Evolutionary conservation across 352 stramenopile genomes (phyloP).

Genomic region (Phytopythium chamaehyphon): DNA sequence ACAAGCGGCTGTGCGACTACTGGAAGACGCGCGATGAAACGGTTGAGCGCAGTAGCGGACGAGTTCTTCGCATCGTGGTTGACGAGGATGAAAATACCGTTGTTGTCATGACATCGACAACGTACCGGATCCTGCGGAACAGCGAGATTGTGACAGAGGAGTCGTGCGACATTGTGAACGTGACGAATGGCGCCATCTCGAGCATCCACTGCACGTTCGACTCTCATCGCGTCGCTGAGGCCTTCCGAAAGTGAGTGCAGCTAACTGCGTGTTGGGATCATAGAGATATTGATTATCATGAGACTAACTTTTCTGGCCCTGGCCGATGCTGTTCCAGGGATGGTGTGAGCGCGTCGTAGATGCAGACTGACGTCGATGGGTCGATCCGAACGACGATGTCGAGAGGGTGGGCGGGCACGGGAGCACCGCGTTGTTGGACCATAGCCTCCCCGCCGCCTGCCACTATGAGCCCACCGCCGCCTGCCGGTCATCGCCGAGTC

Average conservation of each 20-base stretch:
- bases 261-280: background rate
- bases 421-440: background rate
- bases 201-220: conserved; percentile 89
- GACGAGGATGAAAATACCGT: conserved; percentile 84
- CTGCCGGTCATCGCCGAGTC: too few relatives aligned
- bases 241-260: conserved; percentile 77
- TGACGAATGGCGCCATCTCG: conserved; percentile 66
- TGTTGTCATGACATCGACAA: conserved; percentile 88
- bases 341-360: conserved; percentile 72
- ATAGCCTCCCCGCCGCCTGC: conserved; percentile 1
- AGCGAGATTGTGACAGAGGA: conserved; percentile 84
- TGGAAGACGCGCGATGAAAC: conserved; percentile 88
- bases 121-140: conserved; percentile 84
- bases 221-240: conserved; percentile 77
- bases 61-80: conserved; percentile 76
- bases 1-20: conserved; percentile 85
- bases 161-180: conserved; percentile 81
- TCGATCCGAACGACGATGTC: too few relatives aligned
- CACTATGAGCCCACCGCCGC: conserved; percentile 7
- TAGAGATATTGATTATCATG: conserved; percentile 4
- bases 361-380: background rate
- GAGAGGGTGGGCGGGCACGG: conserved; percentile 5
- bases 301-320: conserved; percentile 12
- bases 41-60: conserved; percentile 74
- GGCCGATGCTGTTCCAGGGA: conserved; percentile 32